These are phyloP conservation scores for Kuraishia cidri DNA, from an alignment of 805 yeast genomes.

Conservation along the genomic window DNA sequence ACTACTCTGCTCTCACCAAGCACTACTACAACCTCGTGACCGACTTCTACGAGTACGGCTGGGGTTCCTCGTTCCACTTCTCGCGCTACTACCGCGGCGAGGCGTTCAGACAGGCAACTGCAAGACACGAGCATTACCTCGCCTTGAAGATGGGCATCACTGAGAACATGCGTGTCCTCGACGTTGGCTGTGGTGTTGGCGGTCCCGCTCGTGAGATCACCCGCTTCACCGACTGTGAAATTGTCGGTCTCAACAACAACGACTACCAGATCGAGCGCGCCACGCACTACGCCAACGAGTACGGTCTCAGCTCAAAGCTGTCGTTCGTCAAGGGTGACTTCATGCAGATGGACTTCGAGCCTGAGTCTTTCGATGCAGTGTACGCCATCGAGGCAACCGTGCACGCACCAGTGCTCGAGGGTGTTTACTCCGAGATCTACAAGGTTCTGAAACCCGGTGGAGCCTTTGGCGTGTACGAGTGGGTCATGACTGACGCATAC, in stretches of 20 bases:
- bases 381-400: conserved; percentile 98
- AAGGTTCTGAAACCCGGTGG: conserved; percentile 98
- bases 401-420: conserved; percentile 94
- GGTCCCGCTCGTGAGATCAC: conserved; percentile 97
- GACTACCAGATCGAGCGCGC: conserved; percentile 96
- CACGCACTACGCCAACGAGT: conserved; percentile 62
- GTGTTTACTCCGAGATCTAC: conserved; percentile 91
- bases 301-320: conserved; percentile 63
- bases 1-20: conserved; percentile 85
- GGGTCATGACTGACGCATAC: conserved; percentile 96
- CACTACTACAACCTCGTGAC: conserved; percentile 96
- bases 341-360: conserved; percentile 97
- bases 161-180: conserved; percentile 81
- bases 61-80: conserved; percentile 99
- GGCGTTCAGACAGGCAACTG: conserved; percentile 87
- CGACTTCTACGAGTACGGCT: conserved; percentile 97
- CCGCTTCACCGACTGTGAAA: conserved; percentile 78
- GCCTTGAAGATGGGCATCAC: conserved; percentile 79
- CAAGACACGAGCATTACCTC: conserved; percentile 93
- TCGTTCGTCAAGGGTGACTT: conserved; percentile 93
- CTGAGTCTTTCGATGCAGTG: conserved; percentile 87
- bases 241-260: conserved; percentile 92
- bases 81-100: conserved; percentile 92
- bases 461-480: conserved; percentile 94
- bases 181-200: conserved; percentile 99